Evolutionary conservation across 2,329 filamentous ascomycete species (phyloP), one percentile per base, ranked within the genome.

Genomic region (Xylaria sp.): DNA sequence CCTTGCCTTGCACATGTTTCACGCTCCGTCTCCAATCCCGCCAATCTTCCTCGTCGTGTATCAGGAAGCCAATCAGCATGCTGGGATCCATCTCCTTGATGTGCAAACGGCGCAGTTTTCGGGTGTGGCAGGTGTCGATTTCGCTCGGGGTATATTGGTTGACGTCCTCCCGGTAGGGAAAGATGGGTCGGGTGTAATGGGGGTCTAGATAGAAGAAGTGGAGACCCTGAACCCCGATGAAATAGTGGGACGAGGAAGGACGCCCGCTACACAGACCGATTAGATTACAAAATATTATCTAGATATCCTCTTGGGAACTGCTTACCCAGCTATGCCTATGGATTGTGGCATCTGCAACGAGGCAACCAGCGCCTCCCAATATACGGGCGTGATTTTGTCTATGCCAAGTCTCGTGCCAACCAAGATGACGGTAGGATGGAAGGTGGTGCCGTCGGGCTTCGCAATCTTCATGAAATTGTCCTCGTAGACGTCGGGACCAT

Each of bases 31-130:
- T 91, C 94, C 94, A 98, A 62, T 89, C 87, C 46, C 86, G 82
- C 91, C 95, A 98, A 73, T 99, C 96, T 51, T 90, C 86, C 74
- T 95, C 90, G 66, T 92, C 89, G 48, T 86, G 88, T 70, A 99
- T 94, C 42, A 99, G 82, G 76, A 98, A 98, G 4, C 93, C 95
- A 72, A 99, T 93, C 49, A 99, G 83, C 96, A 99, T 99, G 77
- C 94, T 97, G 0, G 96, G 96, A 76, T 99, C 96, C 93, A 99
- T 96, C 77, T 98, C 94, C 67, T 90, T 89, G 58, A 99, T 87
- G 73, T 96, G 91, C 36, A 99, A 85, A 65, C 92, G 88, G 44
- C 95, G 89, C 20, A 99, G 82, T 57, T 95, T 90, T 59, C 93
- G 88, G 0, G 94, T 98, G 78, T 99, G 95, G 76, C 93, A 97